These are phyloP conservation scores for Fusarium pseudoanthophilum DNA, from an alignment of 2,329 filamentous ascomycete genomes.

Conservation along the genomic window DNA sequence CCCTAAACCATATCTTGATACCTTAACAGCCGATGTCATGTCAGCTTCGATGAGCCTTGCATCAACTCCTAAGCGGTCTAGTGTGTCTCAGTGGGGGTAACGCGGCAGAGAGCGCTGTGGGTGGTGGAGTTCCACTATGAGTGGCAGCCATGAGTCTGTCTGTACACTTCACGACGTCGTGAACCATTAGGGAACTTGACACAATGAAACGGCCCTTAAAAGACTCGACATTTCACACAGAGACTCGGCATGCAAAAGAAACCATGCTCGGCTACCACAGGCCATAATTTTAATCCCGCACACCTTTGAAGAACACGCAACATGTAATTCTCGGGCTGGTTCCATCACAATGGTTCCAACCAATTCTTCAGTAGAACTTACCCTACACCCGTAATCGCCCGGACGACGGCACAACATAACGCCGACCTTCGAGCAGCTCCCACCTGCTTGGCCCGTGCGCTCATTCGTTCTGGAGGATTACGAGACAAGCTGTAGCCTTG, in stretches of 20 bases:
- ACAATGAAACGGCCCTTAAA: background rate
- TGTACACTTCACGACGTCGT: background rate
- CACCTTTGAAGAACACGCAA: background rate
- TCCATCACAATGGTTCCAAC: background rate
- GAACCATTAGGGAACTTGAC: background rate
- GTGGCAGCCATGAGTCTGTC: background rate
- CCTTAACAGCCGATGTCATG: background rate
- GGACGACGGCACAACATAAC: slow-evolving; percentile 37
- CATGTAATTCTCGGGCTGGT: background rate
- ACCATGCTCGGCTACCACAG: background rate
- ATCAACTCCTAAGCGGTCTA: slow-evolving; percentile 31
- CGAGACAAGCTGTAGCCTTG: slow-evolving; percentile 52
- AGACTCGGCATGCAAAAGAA: background rate
- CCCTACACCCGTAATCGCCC: slow-evolving; percentile 18
- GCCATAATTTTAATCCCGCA: background rate
- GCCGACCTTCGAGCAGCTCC: slow-evolving; percentile 29
- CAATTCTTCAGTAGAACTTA: background rate
- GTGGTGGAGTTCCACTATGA: background rate
- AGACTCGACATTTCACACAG: background rate
- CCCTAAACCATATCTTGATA: slow-evolving; percentile 2
- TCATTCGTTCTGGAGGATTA: slow-evolving; percentile 43
- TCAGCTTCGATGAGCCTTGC: slow-evolving; percentile 14
- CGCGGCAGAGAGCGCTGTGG: slow-evolving; percentile 1
- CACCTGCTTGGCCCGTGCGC: slow-evolving; percentile 39
- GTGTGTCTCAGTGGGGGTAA: slow-evolving; percentile 22